phyloP scores from a whole-genome alignment of 371 early-diverging fungal species.

The Zopfochytrium polystomum region DNA sequence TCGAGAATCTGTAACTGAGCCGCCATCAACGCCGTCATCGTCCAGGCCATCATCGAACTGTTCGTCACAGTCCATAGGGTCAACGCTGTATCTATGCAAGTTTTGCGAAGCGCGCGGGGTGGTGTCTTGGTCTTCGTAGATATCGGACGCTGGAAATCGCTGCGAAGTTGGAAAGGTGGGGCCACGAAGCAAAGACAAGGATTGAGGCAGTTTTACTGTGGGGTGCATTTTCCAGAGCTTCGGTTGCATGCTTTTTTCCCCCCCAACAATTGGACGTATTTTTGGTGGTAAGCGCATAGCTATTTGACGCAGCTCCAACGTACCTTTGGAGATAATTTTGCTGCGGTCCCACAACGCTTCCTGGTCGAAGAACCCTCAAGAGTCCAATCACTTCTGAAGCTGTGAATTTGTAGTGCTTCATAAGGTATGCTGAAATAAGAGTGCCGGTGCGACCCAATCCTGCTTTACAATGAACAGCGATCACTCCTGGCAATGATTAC shows the following conservation, averaged over 20 bases:
- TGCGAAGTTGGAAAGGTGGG: conserved; percentile 35
- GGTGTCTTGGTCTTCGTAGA: too few relatives aligned
- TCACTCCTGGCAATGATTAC: conserved; percentile 34
- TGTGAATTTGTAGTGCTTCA: conserved; percentile 60
- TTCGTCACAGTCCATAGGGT: too few relatives aligned
- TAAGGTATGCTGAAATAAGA: conserved; percentile 63
- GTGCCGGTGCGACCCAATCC: conserved; percentile 78
- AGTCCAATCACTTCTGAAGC: conserved; percentile 59
- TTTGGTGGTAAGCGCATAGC: too few relatives aligned
- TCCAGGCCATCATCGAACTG: too few relatives aligned
- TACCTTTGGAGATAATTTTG: conserved; percentile 61
- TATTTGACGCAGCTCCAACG: too few relatives aligned
- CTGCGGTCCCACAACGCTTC: conserved; percentile 65
- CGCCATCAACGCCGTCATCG: too few relatives aligned
- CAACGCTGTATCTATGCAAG: too few relatives aligned
- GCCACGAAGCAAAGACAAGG: conserved; percentile 38
- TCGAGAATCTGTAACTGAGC: too few relatives aligned
- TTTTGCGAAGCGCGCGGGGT: too few relatives aligned
- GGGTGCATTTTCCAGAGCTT: conserved; percentile 49
- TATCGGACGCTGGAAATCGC: conserved; percentile 16
- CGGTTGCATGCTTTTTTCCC: conserved; percentile 48
- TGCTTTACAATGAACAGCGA: conserved; percentile 74
- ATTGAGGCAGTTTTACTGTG: conserved; percentile 22
- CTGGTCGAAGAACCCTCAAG: conserved; percentile 59
- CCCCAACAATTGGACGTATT: too few relatives aligned